phyloP scores from a whole-genome alignment of 805 yeast genomes.

The Cyberlindnera samutprakarnensis region DNA sequence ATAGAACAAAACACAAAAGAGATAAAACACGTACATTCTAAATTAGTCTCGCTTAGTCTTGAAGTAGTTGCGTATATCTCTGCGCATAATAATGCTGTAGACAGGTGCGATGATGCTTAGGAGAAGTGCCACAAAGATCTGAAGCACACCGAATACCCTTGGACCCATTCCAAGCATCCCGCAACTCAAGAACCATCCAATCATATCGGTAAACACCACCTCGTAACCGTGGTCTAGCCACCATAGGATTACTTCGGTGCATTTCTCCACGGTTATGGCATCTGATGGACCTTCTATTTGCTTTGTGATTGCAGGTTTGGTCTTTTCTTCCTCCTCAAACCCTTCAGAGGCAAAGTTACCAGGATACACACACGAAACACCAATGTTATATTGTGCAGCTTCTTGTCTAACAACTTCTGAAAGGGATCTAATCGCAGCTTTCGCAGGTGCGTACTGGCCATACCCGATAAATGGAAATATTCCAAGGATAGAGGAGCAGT shows the following conservation, averaged over 20 bases:
- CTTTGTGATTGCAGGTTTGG: conserved; percentile 81
- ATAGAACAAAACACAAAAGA: not conserved
- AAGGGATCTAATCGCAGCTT: conserved; percentile 72
- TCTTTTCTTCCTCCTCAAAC: conserved; percentile 64
- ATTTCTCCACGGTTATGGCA: conserved; percentile 59
- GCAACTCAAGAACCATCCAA: conserved; percentile 75
- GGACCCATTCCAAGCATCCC: conserved; percentile 67
- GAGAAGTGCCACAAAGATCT: conserved; percentile 38
- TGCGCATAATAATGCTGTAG: conserved; percentile 35
- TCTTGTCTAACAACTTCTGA: conserved; percentile 82
- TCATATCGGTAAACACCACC: conserved; percentile 70
- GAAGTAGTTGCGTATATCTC: conserved; percentile 46
- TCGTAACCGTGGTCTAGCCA: conserved; percentile 59
- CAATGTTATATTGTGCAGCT: conserved; percentile 53
- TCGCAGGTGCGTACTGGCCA: conserved; percentile 82
- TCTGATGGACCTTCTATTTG: conserved; percentile 78
- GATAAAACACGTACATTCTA: too few relatives aligned
- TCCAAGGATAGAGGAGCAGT: conserved; percentile 72
- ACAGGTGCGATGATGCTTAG: conserved; percentile 55
- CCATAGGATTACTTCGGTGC: conserved; percentile 53
- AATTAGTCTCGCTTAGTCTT: conserved; percentile 21
- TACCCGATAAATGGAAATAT: conserved; percentile 89
- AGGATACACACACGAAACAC: conserved; percentile 72
- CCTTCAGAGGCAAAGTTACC: conserved; percentile 93
- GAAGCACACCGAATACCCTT: conserved; percentile 48